phyloP scores from a whole-genome alignment of 75 land plant species.

The Isoetes taiwanensis region DNA sequence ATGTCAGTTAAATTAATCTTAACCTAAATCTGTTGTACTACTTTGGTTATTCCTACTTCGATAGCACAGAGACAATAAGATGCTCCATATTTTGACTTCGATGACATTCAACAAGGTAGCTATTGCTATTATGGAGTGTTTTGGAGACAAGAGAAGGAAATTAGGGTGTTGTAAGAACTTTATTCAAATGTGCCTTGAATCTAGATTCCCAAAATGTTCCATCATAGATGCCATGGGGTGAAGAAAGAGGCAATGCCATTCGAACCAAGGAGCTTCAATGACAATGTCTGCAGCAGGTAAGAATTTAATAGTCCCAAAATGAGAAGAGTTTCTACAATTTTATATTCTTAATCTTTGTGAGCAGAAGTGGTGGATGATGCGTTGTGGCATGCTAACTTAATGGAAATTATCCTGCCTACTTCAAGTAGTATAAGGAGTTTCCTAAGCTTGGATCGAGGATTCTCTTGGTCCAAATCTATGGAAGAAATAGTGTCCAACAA shows the following conservation, averaged over 20 bases:
- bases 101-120: too few relatives aligned
- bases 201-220: conserved; percentile 81
- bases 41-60: too few relatives aligned
- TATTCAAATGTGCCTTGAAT: conserved; percentile 69
- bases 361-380: conserved; percentile 95
- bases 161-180: conserved; percentile 54
- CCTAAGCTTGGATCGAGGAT: conserved; percentile 19
- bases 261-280: conserved; percentile 89
- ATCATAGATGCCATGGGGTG: conserved; percentile 98
- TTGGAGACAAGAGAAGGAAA: conserved; percentile 74
- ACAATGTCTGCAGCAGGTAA: conserved; percentile 82
- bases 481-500: neutral
- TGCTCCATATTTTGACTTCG: too few relatives aligned
- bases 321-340: neutral
- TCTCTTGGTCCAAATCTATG: conserved; percentile 9
- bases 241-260: conserved; percentile 54
- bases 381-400: conserved; percentile 71
- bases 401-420: conserved; percentile 72
- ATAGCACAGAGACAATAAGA: too few relatives aligned
- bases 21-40: too few relatives aligned
- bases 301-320: neutral
- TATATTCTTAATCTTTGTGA: neutral
- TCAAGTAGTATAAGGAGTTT: conserved; percentile 53
- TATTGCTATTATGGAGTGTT: conserved; percentile 95
- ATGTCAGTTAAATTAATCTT: too few relatives aligned